Conservation (phyloP, 169 alveolate genomes). For the Babesia caballi region DNA sequence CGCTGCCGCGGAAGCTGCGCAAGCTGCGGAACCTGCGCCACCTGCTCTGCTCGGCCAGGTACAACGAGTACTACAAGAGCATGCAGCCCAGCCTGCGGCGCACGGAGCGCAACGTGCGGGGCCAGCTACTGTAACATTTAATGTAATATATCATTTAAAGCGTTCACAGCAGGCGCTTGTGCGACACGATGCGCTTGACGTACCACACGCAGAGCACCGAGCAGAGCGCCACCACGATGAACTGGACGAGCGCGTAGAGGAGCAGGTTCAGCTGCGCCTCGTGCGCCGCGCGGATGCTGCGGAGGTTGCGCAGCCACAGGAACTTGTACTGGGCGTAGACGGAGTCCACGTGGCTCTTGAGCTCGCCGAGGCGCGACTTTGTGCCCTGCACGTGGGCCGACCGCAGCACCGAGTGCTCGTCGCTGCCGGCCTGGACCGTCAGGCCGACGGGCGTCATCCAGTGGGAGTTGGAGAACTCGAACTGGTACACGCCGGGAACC, state of each 20-base stretch:
- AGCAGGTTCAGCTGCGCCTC: conserved; percentile 51
- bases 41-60: conserved; percentile 36
- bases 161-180: conserved; percentile 46
- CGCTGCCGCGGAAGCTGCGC: conserved; percentile 27
- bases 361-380: conserved; percentile 16
- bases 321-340: conserved; percentile 62
- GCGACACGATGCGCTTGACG: conserved; percentile 64
- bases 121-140: neutral
- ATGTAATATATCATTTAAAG: neutral
- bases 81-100: conserved; percentile 21
- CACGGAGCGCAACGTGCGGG: neutral
- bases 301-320: conserved; percentile 64
- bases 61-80: conserved; percentile 29
- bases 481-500: conserved; percentile 48
- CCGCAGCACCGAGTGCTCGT: conserved; percentile 61
- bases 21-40: conserved; percentile 45
- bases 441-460: conserved; percentile 62
- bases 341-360: conserved; percentile 55
- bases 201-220: conserved; percentile 49
- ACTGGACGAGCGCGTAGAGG: conserved; percentile 50
- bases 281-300: conserved; percentile 56
- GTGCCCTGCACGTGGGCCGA: conserved; percentile 59
- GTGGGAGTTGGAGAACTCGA: conserved; percentile 47
- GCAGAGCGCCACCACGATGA: conserved; percentile 47
- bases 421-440: conserved; percentile 61